Base-by-base conservation (phyloP, 768 basidiomycete genomes). In the Cyclocybe aegerita region DNA sequence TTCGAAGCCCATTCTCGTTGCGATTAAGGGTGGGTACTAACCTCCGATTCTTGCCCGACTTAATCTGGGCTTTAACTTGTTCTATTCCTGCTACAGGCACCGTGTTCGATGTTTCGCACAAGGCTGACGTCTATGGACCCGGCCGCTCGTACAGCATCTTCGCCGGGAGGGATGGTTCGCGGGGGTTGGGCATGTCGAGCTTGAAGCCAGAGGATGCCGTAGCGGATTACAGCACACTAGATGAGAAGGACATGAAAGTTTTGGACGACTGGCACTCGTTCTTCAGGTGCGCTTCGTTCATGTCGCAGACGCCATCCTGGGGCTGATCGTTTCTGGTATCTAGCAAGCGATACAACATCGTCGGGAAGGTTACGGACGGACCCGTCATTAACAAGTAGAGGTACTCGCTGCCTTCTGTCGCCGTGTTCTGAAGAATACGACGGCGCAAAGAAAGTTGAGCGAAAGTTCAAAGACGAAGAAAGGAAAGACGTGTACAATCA, bases 141-240 rank as follows among this genome's bases (percentile, higher is more conserved):
- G 92, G 90, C 2, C 73, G 75, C 17, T 83, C 87, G 3, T 93
- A 94, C 69, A 79, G 82, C 57, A 69, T 96, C 15, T 98, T 98
- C 65, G 92, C 94, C 31, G 96, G 94, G 39, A 96, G 90, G 70
- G 96, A 99, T 62, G 96, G 86, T 0, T 95, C 92, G 7, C 83
- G 77, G 55, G 96, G 88, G 0, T 75, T 99, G 6, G 96, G 93
- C 38, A 86, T 85, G 83, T 93, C 91, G 45, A 94, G 90, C 59
- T 71, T 97, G 58, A 90, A 91, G 47, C 69, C 75, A 4, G 88
- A 93, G 67, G 85, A 98, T 62, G 96, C 95, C 8, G 77, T 93
- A 1, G 71, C 93, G 9, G 94, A 99, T 63, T 97, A 91, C 64
- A 90, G 86, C 59, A 67, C 59, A 0, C 76, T 99, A 46, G 75